Evolutionary conservation across 176 grass and related monocot species (phyloP).

Genomic region (Microstegium vimineum): DNA sequence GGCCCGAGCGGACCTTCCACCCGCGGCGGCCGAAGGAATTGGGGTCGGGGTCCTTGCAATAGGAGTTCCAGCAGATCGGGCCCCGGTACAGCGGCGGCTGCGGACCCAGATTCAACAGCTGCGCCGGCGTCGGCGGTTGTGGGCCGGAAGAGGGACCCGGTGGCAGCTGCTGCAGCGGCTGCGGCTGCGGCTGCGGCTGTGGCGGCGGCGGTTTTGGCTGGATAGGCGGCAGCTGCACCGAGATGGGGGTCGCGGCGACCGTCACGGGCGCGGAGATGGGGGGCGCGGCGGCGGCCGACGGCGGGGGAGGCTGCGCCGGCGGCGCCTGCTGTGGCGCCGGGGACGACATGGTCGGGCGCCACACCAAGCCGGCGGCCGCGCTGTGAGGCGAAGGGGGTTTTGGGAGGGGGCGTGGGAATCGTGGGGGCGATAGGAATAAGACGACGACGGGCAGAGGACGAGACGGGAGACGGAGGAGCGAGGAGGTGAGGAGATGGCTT

Average conservation of each 20-base stretch:
- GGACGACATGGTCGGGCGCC: conserved; percentile 34
- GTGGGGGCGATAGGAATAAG: conserved; percentile 41
- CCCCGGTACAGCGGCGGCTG: conserved; percentile 29
- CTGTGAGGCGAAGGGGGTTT: conserved; percentile 15
- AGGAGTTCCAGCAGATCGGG: conserved; percentile 88
- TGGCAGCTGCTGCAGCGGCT: conserved; percentile 2
- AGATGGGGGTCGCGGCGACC: conserved; percentile 14
- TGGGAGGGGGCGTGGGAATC: conserved; percentile 41
- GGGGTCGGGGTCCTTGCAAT: conserved; percentile 87
- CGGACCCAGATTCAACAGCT: conserved; percentile 26
- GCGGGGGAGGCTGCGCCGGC: not conserved
- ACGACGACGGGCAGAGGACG: conserved; percentile 8
- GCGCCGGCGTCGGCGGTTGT: conserved; percentile 12
- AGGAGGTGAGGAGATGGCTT: conserved; percentile 26
- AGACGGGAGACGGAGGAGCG: not conserved
- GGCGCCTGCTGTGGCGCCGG: conserved; percentile 12
- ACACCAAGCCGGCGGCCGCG: conserved; percentile 32
- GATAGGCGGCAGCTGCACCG: conserved; percentile 39
- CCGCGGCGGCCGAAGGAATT: conserved; percentile 58
- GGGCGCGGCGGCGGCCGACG: not conserved
- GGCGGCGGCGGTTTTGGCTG: conserved; percentile 47
- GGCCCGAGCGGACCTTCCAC: conserved; percentile 69
- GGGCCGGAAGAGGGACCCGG: not conserved
- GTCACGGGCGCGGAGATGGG: not conserved
- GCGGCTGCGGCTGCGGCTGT: not conserved